phyloP scores from a whole-genome alignment of 2,329 filamentous ascomycete species.

The Xylariaceae sp. region DNA sequence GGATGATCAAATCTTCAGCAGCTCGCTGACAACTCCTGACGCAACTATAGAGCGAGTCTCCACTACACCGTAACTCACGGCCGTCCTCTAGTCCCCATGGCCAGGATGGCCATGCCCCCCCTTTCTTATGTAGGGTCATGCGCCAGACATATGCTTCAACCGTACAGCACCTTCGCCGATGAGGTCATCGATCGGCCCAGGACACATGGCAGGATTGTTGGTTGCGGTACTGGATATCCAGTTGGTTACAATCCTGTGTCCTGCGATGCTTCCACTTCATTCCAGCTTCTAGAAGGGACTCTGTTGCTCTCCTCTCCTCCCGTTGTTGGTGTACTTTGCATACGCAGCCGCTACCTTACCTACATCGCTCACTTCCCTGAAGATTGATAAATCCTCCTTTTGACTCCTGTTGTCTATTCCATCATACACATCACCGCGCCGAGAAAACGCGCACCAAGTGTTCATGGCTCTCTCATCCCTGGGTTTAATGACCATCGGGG shows the following conservation, averaged over 20 bases:
- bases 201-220: constrained; percentile 9
- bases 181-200: constrained; percentile 14
- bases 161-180: constrained; percentile 8
- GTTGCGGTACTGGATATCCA: not conserved
- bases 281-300: constrained; percentile 7
- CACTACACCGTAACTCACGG: not conserved
- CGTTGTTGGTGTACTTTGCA: not conserved
- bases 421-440: too few species aligned
- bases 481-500: constrained; percentile 45
- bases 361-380: not conserved
- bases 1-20: not conserved
- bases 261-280: constrained; percentile 1
- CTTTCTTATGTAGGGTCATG: constrained; percentile 2
- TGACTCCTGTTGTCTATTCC: too few species aligned
- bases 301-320: constrained; percentile 20
- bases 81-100: not conserved
- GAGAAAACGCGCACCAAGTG: too few species aligned
- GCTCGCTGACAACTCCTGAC: constrained; percentile 7
- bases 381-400: too few species aligned
- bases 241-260: constrained; percentile 5
- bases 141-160: constrained; percentile 3
- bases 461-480: constrained; percentile 35
- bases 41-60: constrained; percentile 5
- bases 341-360: not conserved
- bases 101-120: not conserved